Conservation (phyloP, 2,329 filamentous ascomycete genomes). For the Xylariomycetidae sp. region DNA sequence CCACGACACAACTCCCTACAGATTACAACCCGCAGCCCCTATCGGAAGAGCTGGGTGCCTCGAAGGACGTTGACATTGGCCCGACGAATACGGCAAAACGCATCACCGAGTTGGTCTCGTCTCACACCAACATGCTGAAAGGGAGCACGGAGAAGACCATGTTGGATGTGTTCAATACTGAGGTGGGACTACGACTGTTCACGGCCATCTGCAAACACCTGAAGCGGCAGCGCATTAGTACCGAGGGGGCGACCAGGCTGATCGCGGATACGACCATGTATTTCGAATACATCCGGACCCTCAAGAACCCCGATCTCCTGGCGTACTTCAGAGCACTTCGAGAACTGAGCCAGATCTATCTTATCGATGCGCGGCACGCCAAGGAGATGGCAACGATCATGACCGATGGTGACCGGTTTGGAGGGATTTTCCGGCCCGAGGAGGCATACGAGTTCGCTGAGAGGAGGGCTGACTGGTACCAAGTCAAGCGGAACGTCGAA, state of each 20-base stretch:
- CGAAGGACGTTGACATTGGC: constrained; percentile 38
- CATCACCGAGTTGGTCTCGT: constrained; percentile 78
- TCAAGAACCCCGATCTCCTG: constrained; percentile 77
- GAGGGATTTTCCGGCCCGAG: constrained; percentile 88
- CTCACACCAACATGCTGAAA: constrained; percentile 86
- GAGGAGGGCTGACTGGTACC: constrained; percentile 89
- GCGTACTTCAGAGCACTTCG: constrained; percentile 88
- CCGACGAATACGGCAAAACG: constrained; percentile 73
- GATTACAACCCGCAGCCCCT: constrained; percentile 74
- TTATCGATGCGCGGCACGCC: constrained; percentile 80
- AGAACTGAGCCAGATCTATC: constrained; percentile 90
- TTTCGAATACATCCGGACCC: constrained; percentile 72
- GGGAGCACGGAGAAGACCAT: constrained; percentile 97
- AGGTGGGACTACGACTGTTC: constrained; percentile 90
- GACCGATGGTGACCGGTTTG: constrained; percentile 82
- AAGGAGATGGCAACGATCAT: constrained; percentile 95
- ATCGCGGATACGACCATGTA: constrained; percentile 97
- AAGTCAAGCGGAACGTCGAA: constrained; percentile 82
- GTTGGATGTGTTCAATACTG: constrained; percentile 96
- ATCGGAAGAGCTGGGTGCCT: constrained; percentile 28
- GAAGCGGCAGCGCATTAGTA: constrained; percentile 88
- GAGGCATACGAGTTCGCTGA: constrained; percentile 98
- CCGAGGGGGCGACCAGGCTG: constrained; percentile 81
- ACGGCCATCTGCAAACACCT: constrained; percentile 92
- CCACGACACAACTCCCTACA: constrained; percentile 75